These are phyloP conservation scores for Penicillium brevicompactum DNA, from an alignment of 2,329 filamentous ascomycete genomes.

Conservation along the genomic window DNA sequence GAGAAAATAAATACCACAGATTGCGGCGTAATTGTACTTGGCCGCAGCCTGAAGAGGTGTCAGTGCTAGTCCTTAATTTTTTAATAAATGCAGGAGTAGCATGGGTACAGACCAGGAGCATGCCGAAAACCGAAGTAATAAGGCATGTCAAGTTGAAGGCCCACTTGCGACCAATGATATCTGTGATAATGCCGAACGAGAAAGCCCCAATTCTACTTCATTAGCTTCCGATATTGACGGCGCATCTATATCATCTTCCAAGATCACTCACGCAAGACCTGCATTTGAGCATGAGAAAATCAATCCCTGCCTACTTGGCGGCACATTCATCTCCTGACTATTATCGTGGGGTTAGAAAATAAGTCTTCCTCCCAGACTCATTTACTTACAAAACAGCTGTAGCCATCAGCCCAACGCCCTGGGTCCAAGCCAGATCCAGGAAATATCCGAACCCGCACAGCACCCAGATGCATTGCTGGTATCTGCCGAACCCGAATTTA, in stretches of 20 bases:
- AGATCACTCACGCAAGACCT: conserved; percentile 6
- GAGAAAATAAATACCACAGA: conserved; percentile 14
- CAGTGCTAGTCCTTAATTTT: neutral
- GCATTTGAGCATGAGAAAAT: conserved; percentile 11
- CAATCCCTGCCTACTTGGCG: conserved; percentile 2
- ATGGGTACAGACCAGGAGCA: conserved; percentile 7
- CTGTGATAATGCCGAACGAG: conserved; percentile 11
- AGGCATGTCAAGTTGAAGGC: conserved; percentile 14
- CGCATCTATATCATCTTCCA: too few relatives aligned
- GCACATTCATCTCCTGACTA: conserved; percentile 9
- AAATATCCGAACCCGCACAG: conserved; percentile 14
- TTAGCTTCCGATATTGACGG: neutral
- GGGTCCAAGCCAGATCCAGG: conserved; percentile 13
- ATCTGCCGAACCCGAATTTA: conserved; percentile 14
- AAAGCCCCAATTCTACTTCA: conserved; percentile 9
- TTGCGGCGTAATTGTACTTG: conserved; percentile 11
- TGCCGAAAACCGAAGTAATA: conserved; percentile 12
- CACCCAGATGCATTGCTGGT: conserved; percentile 13
- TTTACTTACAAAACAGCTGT: conserved; percentile 12
- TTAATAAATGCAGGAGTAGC: neutral
- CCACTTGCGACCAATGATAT: conserved; percentile 17
- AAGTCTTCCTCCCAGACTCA: neutral
- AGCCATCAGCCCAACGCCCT: conserved; percentile 11
- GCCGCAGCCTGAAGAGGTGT: conserved; percentile 2
- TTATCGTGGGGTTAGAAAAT: neutral